Evolutionary conservation across 192 early-diverging fungal species (phyloP).

Genomic region (Geosiphon pyriformis): DNA sequence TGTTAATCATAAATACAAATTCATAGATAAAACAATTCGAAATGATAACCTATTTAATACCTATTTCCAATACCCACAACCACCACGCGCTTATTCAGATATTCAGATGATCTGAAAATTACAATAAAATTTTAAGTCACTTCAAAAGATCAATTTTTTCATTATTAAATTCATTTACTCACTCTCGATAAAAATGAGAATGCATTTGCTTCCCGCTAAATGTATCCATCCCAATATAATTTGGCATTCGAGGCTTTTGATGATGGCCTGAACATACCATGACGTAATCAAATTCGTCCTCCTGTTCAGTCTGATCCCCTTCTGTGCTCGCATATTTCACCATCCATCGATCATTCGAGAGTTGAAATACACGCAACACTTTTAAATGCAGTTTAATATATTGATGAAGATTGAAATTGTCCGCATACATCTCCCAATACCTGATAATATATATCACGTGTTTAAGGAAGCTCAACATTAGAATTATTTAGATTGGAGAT

Average conservation of each 20-base stretch:
- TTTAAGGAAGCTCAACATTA: neutral
- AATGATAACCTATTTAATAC: conserved; percentile 2
- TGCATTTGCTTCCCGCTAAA: conserved; percentile 53
- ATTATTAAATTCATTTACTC: conserved; percentile 10
- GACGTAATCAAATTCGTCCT: conserved; percentile 55
- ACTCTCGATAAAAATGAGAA: conserved; percentile 54
- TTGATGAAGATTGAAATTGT: conserved; percentile 40
- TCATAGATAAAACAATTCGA: neutral
- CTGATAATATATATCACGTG: conserved; percentile 4
- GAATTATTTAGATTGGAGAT: neutral
- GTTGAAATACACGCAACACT: conserved; percentile 42
- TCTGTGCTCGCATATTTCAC: neutral
- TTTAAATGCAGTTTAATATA: conserved; percentile 51
- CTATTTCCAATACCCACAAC: conserved; percentile 55
- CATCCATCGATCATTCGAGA: conserved; percentile 28
- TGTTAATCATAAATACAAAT: too few species aligned
- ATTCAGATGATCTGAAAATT: conserved; percentile 36
- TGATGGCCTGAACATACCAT: conserved; percentile 62
- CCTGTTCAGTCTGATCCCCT: conserved; percentile 26
- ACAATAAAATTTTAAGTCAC: neutral
- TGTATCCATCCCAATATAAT: conserved; percentile 47
- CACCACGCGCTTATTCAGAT: conserved; percentile 47
- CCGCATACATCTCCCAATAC: conserved; percentile 50
- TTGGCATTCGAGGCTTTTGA: conserved; percentile 46
- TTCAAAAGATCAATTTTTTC: neutral